Evolutionary conservation across 2,329 filamentous ascomycete species (phyloP).

Genomic region (Cercospora zeae-maydis): DNA sequence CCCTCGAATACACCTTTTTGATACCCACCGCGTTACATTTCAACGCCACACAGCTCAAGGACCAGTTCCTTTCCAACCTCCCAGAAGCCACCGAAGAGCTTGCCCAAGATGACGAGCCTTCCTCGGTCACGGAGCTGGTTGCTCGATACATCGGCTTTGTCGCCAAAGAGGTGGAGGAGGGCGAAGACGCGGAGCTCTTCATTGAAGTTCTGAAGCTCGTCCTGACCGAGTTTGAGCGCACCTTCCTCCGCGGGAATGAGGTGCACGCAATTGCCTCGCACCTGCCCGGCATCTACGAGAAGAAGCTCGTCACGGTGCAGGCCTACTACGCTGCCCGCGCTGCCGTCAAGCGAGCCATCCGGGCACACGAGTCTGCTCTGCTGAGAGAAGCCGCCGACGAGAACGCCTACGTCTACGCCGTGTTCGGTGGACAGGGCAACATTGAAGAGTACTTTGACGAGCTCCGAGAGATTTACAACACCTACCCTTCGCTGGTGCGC

Average conservation of each 20-base stretch:
- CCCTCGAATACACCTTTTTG: constrained; percentile 92
- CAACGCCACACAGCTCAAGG: constrained; percentile 90
- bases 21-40: constrained; percentile 95
- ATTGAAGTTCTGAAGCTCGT: constrained; percentile 89
- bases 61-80: constrained; percentile 78
- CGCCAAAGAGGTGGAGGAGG: constrained; percentile 82
- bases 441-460: constrained; percentile 99
- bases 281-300: constrained; percentile 84
- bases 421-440: constrained; percentile 96
- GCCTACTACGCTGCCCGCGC: constrained; percentile 89
- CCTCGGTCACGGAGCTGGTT: constrained; percentile 86
- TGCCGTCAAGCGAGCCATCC: constrained; percentile 79
- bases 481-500: constrained; percentile 85
- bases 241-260: constrained; percentile 91
- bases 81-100: constrained; percentile 93
- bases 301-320: constrained; percentile 85
- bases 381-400: constrained; percentile 82
- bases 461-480: constrained; percentile 82
- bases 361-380: constrained; percentile 88
- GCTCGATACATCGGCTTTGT: constrained; percentile 90
- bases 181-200: constrained; percentile 88
- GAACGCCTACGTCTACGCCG: constrained; percentile 81
- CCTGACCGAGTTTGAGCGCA: constrained; percentile 93
- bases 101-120: constrained; percentile 98
- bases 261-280: constrained; percentile 84